phyloP scores from a whole-genome alignment of 1,284 basidiomycete genomes.

The Termitomyces sp. region DNA sequence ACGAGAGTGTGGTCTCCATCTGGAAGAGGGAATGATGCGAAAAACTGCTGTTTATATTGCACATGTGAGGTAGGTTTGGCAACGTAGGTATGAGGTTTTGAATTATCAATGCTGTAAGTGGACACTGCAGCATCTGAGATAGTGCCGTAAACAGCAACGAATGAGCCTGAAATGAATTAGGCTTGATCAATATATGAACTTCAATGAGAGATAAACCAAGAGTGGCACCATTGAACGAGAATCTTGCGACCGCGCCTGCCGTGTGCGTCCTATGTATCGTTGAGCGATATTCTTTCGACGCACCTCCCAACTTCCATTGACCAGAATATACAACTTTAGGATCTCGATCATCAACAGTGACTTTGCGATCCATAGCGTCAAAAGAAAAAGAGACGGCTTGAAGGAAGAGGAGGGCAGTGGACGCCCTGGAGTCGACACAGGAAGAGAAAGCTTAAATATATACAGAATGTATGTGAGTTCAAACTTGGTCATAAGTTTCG shows the following conservation, averaged over 20 bases:
- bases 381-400: not conserved
- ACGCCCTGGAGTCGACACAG: not conserved
- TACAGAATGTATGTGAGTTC: not conserved
- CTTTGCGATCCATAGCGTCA: not conserved
- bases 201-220: not conserved
- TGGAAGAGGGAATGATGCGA: not conserved
- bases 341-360: slow-evolving; percentile 2
- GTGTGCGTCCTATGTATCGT: not conserved
- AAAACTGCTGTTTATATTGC: not conserved
- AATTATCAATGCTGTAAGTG: not conserved
- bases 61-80: not conserved
- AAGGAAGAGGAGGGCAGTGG: not conserved
- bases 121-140: not conserved
- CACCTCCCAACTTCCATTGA: not conserved
- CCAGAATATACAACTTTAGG: not conserved
- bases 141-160: slow-evolving; percentile 2
- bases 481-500: not conserved
- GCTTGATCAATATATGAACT: not conserved
- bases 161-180: not conserved
- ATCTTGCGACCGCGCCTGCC: not conserved
- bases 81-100: not conserved
- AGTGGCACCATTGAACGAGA: slow-evolving; percentile 5
- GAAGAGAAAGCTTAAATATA: not conserved
- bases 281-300: not conserved
- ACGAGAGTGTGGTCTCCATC: slow-evolving; percentile 1